Evolutionary conservation across 768 basidiomycete genomes (phyloP).

Genomic region (Collybia nuda): DNA sequence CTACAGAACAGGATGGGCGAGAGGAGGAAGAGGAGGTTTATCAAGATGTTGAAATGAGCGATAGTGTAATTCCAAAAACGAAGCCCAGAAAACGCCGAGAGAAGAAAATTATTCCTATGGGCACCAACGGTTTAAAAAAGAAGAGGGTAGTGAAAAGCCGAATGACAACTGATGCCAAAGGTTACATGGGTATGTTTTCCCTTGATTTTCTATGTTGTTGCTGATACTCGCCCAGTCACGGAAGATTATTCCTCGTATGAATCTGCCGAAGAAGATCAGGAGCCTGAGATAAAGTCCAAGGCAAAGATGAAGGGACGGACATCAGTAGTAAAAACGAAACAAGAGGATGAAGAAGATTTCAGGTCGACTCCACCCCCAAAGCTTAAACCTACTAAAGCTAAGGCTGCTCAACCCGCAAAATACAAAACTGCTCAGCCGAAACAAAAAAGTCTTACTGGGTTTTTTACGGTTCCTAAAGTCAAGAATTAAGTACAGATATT

Average conservation of each 20-base stretch:
- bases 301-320: slow-evolving; percentile 27
- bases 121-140: slow-evolving; percentile 78
- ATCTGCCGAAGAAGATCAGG: slow-evolving; percentile 67
- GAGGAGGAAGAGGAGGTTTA: slow-evolving; percentile 21
- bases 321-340: slow-evolving; percentile 18
- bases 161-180: slow-evolving; percentile 57
- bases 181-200: slow-evolving; percentile 62
- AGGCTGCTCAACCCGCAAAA: neutral
- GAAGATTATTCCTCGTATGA: slow-evolving; percentile 84
- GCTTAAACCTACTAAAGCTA: slow-evolving; percentile 7
- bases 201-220: neutral
- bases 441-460: too few species aligned
- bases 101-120: slow-evolving; percentile 71
- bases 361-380: slow-evolving; percentile 5
- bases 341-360: slow-evolving; percentile 16
- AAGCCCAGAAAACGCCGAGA: slow-evolving; percentile 41
- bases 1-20: slow-evolving; percentile 18
- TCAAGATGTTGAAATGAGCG: slow-evolving; percentile 37
- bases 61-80: slow-evolving; percentile 28
- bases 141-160: slow-evolving; percentile 60
- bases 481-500: neutral
- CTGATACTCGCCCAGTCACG: slow-evolving; percentile 43
- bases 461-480: too few species aligned
- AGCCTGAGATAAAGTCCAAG: slow-evolving; percentile 25
- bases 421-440: too few species aligned